Conservation (phyloP, 441 rosid species). For the Jatropha podagrica region DNA sequence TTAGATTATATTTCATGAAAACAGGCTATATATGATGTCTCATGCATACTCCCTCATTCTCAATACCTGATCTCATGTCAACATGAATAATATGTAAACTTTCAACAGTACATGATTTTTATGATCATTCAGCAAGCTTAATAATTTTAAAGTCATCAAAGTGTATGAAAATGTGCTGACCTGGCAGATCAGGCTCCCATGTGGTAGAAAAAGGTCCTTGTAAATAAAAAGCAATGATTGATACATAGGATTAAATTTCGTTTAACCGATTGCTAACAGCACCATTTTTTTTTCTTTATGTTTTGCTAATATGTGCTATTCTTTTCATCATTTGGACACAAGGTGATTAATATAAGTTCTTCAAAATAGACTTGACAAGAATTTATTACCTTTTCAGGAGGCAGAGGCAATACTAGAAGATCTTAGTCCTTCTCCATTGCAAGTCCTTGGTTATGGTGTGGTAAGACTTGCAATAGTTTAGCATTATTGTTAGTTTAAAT, state of each 20-base stretch:
- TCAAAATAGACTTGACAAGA: slow-evolving; percentile 16
- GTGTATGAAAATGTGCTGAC: background rate
- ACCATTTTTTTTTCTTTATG: background rate
- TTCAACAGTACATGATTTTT: background rate
- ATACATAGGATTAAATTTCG: background rate
- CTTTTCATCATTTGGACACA: slow-evolving; percentile 2
- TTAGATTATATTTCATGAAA: background rate
- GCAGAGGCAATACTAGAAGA: slow-evolving; percentile 94
- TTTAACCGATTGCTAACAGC: background rate
- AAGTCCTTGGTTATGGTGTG: slow-evolving; percentile 73
- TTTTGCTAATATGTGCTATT: background rate
- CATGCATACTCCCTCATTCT: background rate
- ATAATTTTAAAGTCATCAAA: background rate
- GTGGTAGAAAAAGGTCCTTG: background rate
- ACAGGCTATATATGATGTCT: background rate
- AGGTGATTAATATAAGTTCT: slow-evolving; percentile 4
- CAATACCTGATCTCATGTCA: background rate
- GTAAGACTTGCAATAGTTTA: slow-evolving; percentile 43
- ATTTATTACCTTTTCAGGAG: slow-evolving; percentile 53
- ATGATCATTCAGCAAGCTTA: slow-evolving; percentile 8
- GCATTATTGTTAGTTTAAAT: slow-evolving; percentile 4
- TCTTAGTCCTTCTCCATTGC: slow-evolving; percentile 76
- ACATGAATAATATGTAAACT: background rate
- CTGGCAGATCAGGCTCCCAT: background rate
- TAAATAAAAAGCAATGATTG: background rate